Percentiles rank a stretch among this genome's conserved stretches.
phyloP scores from a whole-genome alignment of 2,329 filamentous ascomycete genomes.

The Ceratocystis variospora region DNA sequence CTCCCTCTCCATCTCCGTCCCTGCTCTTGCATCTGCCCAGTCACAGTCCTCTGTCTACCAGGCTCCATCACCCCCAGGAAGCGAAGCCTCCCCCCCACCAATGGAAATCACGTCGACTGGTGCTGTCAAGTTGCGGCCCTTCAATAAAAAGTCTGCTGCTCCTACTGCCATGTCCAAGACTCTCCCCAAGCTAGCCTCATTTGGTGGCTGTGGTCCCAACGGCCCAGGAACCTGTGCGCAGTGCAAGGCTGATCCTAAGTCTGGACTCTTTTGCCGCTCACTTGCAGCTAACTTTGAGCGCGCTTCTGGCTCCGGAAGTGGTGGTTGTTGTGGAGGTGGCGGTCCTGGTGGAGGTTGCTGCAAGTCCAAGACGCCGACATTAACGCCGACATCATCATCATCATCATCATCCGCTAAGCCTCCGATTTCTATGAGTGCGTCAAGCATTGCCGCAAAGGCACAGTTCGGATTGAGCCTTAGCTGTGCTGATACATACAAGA shows the following conservation, averaged over 20 bases:
- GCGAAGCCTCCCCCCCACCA: constrained; percentile 39
- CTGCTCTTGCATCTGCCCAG: constrained; percentile 30
- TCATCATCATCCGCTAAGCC: constrained; percentile 24
- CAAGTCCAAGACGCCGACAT: constrained; percentile 31
- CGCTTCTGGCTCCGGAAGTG: constrained; percentile 27
- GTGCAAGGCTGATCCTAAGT: constrained; percentile 63
- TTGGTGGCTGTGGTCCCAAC: constrained; percentile 43
- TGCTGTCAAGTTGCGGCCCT: constrained; percentile 43
- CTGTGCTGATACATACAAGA: constrained; percentile 67
- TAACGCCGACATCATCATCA: constrained; percentile 22
- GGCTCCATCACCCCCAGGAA: constrained; percentile 47
- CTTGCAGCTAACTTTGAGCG: constrained; percentile 52
- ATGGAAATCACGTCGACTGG: constrained; percentile 47
- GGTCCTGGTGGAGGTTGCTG: constrained; percentile 50
- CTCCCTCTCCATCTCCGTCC: constrained; percentile 22
- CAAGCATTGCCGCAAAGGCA: constrained; percentile 23
- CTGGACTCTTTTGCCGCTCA: constrained; percentile 70
- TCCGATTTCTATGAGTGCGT: constrained; percentile 6
- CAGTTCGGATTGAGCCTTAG: constrained; percentile 45
- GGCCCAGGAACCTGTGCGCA: constrained; percentile 69
- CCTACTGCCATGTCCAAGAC: constrained; percentile 21
- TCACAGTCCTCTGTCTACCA: constrained; percentile 34
- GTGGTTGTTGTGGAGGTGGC: constrained; percentile 53
- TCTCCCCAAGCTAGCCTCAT: constrained; percentile 23
- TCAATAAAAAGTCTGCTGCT: constrained; percentile 15